Base-by-base conservation (phyloP, 2,329 filamentous ascomycete genomes). In the Colletotrichum truncatum region DNA sequence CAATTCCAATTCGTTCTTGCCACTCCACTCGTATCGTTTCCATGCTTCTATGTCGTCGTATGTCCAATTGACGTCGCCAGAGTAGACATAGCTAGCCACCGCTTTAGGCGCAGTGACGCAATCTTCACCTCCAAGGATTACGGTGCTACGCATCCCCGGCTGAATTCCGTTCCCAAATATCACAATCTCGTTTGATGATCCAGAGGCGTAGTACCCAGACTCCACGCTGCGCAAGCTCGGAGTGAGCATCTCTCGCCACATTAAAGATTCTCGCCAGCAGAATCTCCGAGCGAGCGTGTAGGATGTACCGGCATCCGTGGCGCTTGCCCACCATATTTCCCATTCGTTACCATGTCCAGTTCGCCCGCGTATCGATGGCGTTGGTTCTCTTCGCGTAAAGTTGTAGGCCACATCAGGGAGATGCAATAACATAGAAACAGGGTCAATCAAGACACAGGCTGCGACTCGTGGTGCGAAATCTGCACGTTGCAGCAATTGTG, bases 241-340 rank as follows among this genome's bases (percentile, higher is more conserved):
- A 12, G 62, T 64, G 46, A 92, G 74, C 67, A 91, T 88, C 48
- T 92, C 88, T 67, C 87, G 88, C 90, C 91, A 93, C 8, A 91
- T 77, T 28, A 91, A 86, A 67, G 90, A 92, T 69, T 92, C 84
- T 21, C 82, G 82, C 91, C 91, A 93, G 77, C 91, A 92, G 76
- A 93, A 92, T 69, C 89, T 84, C 3, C 90, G 80, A 0, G 84
- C 85, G 1, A 93, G 78, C 8, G 86, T 87, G 59, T 90, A 83
- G 7, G 90, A 85, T 2, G 91, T 87, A 3, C 88, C 88, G 26
- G 89, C 86, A 69, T 93, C 91, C 59, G 84, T 89, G 6, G 88
- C 91, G 73, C 91, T 92, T 70, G 90, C 93, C 82, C 87, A 90
- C n/a, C 93, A 78, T 9, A 93, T 78, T 72, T 90, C 85, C 80